Evolutionary conservation across 805 yeast species (phyloP).

Genomic region (Lipomyces mesembrius): DNA sequence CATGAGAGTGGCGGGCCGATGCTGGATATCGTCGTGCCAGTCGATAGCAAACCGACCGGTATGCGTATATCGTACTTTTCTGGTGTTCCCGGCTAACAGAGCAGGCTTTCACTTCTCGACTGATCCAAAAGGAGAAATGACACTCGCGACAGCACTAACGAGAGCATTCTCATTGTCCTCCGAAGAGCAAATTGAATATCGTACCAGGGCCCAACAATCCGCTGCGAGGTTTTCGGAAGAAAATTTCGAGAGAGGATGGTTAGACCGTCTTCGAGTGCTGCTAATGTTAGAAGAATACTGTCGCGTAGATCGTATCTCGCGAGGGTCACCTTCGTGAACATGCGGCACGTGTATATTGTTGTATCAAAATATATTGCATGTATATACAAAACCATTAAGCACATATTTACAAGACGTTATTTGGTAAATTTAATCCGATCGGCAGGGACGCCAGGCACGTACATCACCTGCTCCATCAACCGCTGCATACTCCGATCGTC

Average conservation of each 20-base stretch:
- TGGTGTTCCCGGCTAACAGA: not conserved
- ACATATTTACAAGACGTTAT: not conserved
- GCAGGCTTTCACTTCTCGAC: conserved; percentile 75
- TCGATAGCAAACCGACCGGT: conserved; percentile 58
- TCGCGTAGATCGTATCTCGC: conserved; percentile 24
- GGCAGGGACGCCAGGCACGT: not conserved
- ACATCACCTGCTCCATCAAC: not conserved
- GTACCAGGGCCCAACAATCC: conserved; percentile 51
- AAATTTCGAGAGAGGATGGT: conserved; percentile 62
- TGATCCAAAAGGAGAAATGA: conserved; percentile 56
- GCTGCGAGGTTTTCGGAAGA: conserved; percentile 64
- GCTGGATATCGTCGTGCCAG: conserved; percentile 73
- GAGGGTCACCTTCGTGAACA: conserved; percentile 22
- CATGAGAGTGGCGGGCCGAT: conserved; percentile 97
- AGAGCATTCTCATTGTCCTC: conserved; percentile 50
- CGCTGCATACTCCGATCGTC: not conserved
- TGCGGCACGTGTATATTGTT: not conserved
- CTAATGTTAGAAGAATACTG: conserved; percentile 32
- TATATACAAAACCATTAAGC: not conserved
- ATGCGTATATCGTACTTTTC: not conserved
- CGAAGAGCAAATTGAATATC: conserved; percentile 49
- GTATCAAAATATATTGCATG: not conserved
- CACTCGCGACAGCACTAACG: conserved; percentile 56
- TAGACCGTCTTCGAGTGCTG: conserved; percentile 29
- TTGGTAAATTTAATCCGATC: not conserved